phyloP scores from a whole-genome alignment of 2,329 filamentous ascomycete genomes.

The Colletotrichum tanaceti region DNA sequence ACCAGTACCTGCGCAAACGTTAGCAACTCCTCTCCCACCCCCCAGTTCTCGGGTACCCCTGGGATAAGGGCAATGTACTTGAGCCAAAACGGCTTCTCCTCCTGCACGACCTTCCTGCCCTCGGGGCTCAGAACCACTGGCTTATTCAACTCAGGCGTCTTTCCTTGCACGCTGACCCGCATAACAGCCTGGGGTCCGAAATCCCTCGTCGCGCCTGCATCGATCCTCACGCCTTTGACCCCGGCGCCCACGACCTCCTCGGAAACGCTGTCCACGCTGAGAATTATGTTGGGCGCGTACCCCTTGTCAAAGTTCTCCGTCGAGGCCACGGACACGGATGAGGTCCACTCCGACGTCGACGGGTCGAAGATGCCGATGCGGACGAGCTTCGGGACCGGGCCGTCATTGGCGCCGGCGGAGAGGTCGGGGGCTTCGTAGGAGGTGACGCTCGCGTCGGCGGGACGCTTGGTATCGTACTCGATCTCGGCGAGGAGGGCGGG shows the following conservation, averaged over 20 bases:
- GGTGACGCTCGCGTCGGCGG: constrained; percentile 58
- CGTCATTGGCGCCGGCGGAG: constrained; percentile 49
- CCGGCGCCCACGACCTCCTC: constrained; percentile 63
- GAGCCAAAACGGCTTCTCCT: constrained; percentile 74
- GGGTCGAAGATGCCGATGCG: constrained; percentile 69
- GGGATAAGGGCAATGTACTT: constrained; percentile 61
- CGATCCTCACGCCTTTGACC: constrained; percentile 67
- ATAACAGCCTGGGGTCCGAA: constrained; percentile 71
- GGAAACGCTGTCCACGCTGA: constrained; percentile 59
- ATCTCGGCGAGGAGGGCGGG: constrained; percentile 66
- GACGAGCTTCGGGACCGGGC: constrained; percentile 54
- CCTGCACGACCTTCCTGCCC: constrained; percentile 67
- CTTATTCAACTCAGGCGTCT: constrained; percentile 70
- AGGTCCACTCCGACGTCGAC: constrained; percentile 59
- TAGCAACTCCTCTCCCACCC: constrained; percentile 46
- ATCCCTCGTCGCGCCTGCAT: constrained; percentile 73
- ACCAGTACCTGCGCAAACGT: constrained; percentile 70
- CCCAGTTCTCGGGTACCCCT: background rate
- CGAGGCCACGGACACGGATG: constrained; percentile 66
- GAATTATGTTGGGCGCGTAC: constrained; percentile 66
- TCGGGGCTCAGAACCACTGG: constrained; percentile 71
- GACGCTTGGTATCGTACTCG: constrained; percentile 62
- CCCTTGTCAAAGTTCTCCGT: constrained; percentile 71
- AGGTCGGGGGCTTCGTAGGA: constrained; percentile 69
- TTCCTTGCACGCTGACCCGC: constrained; percentile 59